Evolutionary conservation across 306 rosid species (phyloP).

Genomic region (Fragaria ananassa): DNA sequence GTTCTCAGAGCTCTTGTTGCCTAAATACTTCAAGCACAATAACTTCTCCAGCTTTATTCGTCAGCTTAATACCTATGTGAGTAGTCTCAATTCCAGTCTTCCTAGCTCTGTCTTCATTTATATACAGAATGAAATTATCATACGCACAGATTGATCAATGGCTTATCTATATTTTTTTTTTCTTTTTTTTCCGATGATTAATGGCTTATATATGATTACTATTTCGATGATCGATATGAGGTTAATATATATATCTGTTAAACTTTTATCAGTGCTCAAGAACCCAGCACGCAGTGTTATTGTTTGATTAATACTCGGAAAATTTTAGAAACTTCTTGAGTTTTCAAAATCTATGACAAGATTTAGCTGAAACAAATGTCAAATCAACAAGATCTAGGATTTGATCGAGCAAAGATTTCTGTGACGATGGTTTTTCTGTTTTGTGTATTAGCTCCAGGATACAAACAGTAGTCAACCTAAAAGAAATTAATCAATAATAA

Average conservation of each 20-base stretch:
- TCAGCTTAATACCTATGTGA: slow-evolving; percentile 82
- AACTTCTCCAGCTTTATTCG: slow-evolving; percentile 96
- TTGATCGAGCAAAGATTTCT: neutral
- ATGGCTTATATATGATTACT: neutral
- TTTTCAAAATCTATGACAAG: neutral
- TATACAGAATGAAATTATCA: neutral
- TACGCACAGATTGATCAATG: neutral
- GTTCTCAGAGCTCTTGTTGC: slow-evolving; percentile 68
- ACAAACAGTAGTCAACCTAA: neutral
- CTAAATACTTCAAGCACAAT: slow-evolving; percentile 79
- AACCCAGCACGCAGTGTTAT: neutral
- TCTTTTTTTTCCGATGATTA: neutral
- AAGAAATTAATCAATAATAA: neutral
- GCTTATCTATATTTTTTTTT: neutral
- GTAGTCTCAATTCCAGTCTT: slow-evolving; percentile 14
- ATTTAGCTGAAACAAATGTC: neutral
- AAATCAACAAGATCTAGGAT: neutral
- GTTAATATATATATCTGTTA: neutral
- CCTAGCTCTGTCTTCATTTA: neutral
- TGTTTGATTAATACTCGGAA: neutral
- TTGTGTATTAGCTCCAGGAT: neutral
- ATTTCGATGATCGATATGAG: neutral
- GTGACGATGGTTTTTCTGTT: neutral
- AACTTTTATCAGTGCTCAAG: neutral
- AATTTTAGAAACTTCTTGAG: neutral